A percentile compares a stretch with the other conserved stretches of the same genome.
Conservation (phyloP, 2,329 filamentous ascomycete species). For the Clonostachys chloroleuca region DNA sequence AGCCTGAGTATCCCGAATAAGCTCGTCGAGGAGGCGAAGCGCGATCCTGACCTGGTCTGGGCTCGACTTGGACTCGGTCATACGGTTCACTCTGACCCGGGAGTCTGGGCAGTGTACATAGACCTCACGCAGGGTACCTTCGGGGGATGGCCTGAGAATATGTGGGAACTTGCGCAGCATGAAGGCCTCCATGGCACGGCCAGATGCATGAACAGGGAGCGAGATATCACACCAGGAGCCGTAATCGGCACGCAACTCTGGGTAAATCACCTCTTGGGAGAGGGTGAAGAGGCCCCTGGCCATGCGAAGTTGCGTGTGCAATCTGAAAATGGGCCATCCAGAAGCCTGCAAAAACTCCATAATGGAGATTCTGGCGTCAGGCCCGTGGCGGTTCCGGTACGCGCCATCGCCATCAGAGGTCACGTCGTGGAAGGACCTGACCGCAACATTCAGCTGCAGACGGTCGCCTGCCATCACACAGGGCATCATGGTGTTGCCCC, state of each 20-base stretch:
- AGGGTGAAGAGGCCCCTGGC: neutral
- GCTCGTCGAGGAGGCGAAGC: slow-evolving; percentile 5
- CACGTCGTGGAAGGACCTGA: neutral
- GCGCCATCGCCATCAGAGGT: neutral
- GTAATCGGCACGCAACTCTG: neutral
- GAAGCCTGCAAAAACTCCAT: neutral
- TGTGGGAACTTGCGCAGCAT: neutral
- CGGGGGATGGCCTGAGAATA: neutral
- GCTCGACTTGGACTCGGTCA: neutral
- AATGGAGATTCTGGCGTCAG: slow-evolving; percentile 4
- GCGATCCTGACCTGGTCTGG: neutral
- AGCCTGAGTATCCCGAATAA: slow-evolving; percentile 2
- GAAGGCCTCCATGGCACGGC: neutral
- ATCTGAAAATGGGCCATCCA: neutral
- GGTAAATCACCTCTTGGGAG: neutral
- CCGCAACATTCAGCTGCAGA: slow-evolving; percentile 5
- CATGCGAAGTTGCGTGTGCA: neutral
- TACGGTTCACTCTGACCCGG: neutral
- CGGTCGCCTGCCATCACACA: slow-evolving; percentile 11
- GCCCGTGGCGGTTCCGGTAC: slow-evolving; percentile 4
- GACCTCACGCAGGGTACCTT: neutral
- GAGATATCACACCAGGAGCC: neutral
- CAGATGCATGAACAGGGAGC: neutral
- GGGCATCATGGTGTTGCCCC: slow-evolving; percentile 12
- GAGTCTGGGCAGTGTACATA: neutral